A percentile compares a stretch with the other conserved stretches of the same genome.
These are phyloP conservation scores for Tricholoma sp. DNA, from an alignment of 768 basidiomycete species.

Conservation along the genomic window DNA sequence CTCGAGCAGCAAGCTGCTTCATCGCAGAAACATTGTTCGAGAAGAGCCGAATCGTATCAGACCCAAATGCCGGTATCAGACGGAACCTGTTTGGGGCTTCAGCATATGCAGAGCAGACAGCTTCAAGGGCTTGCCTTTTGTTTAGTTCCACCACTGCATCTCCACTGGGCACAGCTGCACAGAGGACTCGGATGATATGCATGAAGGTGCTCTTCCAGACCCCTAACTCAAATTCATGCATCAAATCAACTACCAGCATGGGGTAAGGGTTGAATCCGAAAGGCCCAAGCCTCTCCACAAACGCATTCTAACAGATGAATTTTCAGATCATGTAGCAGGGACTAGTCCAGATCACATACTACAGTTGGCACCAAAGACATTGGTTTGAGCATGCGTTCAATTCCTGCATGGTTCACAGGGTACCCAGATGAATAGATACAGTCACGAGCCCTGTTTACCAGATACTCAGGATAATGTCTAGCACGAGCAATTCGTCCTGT, in stretches of 20 bases:
- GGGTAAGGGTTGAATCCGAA: constrained; percentile 17
- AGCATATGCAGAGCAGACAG: no score
- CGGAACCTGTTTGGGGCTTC: background rate
- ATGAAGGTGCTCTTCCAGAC: constrained; percentile 33
- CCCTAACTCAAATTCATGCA: constrained; percentile 37
- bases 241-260: constrained; percentile 29
- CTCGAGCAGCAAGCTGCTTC: constrained; percentile 19
- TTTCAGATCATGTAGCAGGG: no score
- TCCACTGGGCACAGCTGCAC: constrained; percentile 17
- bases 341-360: no score
- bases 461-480: no score
- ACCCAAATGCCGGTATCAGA: background rate
- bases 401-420: no score
- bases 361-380: no score
- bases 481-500: no score
- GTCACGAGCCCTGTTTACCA: no score
- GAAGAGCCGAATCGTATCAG: constrained; percentile 15
- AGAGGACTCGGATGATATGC: constrained; percentile 31
- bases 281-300: no score
- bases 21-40: constrained; percentile 13
- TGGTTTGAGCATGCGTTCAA: no score
- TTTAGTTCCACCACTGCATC: constrained; percentile 23
- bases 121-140: constrained; percentile 14
- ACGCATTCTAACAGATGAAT: no score
- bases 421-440: no score